A percentile compares a stretch with the other conserved stretches of the same genome.
Evolutionary conservation across 306 rosid species (phyloP).

Genomic region (Medicago arabica): DNA sequence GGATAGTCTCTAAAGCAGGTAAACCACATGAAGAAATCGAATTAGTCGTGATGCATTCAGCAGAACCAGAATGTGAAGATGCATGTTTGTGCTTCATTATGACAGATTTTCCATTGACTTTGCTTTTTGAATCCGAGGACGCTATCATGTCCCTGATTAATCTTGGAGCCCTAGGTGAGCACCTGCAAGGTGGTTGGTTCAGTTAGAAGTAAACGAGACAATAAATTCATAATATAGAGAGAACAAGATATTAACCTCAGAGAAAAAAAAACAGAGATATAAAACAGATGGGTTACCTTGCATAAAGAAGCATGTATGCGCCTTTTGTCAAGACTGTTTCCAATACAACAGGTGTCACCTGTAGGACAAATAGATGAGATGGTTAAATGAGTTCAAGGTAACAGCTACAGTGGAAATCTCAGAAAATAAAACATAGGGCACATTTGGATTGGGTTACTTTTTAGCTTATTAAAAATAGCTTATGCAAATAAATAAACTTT

Average conservation of each 20-base stretch:
- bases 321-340: constrained; percentile 74
- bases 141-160: constrained; percentile 61
- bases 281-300: constrained; percentile 61
- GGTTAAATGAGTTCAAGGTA: constrained; percentile 15
- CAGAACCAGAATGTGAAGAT: constrained; percentile 43
- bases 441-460: no score
- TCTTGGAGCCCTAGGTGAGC: constrained; percentile 90
- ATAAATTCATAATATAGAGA: not conserved
- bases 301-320: constrained; percentile 92
- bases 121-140: constrained; percentile 59
- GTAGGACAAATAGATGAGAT: constrained; percentile 30
- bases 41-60: constrained; percentile 18
- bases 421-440: not conserved
- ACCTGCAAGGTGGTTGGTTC: constrained; percentile 55
- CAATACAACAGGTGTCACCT: constrained; percentile 78
- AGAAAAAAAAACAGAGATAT: not conserved
- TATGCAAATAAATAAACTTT: no score
- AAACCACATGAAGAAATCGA: constrained; percentile 42
- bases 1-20: constrained; percentile 40
- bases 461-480: no score
- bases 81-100: constrained; percentile 47
- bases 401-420: constrained; percentile 3
- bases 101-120: constrained; percentile 54
- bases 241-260: not conserved
- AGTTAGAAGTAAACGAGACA: constrained; percentile 28